These are phyloP conservation scores for Elsinoe fawcettii DNA, from an alignment of 2,329 filamentous ascomycete species.

Conservation along the genomic window DNA sequence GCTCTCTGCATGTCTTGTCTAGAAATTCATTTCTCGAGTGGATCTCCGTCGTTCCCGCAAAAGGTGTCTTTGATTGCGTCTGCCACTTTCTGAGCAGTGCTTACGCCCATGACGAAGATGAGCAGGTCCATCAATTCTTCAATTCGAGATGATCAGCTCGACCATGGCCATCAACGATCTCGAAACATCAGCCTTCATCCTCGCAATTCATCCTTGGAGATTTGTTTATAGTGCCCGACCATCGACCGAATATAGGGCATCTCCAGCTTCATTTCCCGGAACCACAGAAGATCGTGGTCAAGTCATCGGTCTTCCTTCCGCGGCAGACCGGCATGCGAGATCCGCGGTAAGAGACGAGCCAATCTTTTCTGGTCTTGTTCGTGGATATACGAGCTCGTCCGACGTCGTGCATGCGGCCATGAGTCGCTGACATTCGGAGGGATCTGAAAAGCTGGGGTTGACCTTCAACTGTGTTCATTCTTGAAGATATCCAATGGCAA, in stretches of 20 bases:
- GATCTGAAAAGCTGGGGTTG: too few species aligned
- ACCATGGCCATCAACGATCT: not conserved
- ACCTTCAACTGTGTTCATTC: not conserved
- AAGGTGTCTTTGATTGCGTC: not conserved
- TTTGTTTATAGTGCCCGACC: slow-evolving; percentile 3
- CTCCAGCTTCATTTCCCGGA: not conserved
- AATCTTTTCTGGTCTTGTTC: not conserved
- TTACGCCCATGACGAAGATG: slow-evolving; percentile 2
- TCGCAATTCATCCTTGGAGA: not conserved
- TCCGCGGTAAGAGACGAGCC: not conserved
- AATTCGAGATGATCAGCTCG: not conserved
- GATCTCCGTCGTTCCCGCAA: not conserved
- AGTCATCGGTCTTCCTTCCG: not conserved
- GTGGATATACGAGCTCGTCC: not conserved
- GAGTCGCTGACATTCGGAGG: not conserved
- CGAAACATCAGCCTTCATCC: not conserved
- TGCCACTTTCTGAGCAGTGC: not conserved
- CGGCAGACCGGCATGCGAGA: not conserved
- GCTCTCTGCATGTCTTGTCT: not conserved
- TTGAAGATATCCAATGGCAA: too few species aligned
- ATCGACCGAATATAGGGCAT: not conserved
- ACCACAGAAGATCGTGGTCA: not conserved
- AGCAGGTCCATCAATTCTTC: not conserved
- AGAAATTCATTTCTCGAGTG: slow-evolving; percentile 5
- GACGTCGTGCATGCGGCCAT: not conserved